Percentiles rank a stretch among this genome's conserved stretches.
Evolutionary conservation across 441 rosid species (phyloP).

Genomic region (Populus hybrid): DNA sequence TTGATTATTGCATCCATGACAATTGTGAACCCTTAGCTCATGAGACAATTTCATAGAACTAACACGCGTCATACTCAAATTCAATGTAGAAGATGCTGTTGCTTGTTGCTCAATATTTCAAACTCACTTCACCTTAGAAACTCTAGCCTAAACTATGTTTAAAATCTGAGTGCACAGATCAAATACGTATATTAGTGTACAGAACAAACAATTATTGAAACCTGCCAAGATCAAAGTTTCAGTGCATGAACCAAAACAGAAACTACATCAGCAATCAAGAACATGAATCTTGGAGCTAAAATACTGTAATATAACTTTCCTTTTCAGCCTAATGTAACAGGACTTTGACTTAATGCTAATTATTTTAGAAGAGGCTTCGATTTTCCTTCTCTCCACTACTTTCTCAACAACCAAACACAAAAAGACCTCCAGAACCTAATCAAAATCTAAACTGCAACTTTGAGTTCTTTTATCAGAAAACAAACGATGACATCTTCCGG

Average conservation of each 20-base stretch:
- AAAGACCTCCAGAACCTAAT: background rate
- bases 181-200: background rate
- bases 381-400: background rate
- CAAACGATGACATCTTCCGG: slow-evolving; percentile 3
- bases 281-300: background rate
- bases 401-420: background rate
- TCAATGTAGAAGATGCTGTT: slow-evolving; percentile 17
- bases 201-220: background rate
- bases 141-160: background rate
- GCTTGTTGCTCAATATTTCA: slow-evolving; percentile 20
- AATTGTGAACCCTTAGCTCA: slow-evolving; percentile 41
- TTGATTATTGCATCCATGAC: slow-evolving; percentile 38
- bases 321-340: background rate
- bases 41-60: slow-evolving; percentile 50
- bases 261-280: background rate
- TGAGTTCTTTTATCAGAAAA: slow-evolving; percentile 5
- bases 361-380: background rate
- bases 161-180: slow-evolving; percentile 6
- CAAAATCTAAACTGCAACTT: background rate
- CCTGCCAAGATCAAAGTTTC: slow-evolving; percentile 14
- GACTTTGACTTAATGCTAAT: background rate
- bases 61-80: slow-evolving; percentile 45
- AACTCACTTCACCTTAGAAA: slow-evolving; percentile 4
- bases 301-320: background rate
- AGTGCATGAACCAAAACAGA: background rate